Conservation (phyloP, 495 filamentous ascomycete genomes). For the Xylaria flabelliformis region DNA sequence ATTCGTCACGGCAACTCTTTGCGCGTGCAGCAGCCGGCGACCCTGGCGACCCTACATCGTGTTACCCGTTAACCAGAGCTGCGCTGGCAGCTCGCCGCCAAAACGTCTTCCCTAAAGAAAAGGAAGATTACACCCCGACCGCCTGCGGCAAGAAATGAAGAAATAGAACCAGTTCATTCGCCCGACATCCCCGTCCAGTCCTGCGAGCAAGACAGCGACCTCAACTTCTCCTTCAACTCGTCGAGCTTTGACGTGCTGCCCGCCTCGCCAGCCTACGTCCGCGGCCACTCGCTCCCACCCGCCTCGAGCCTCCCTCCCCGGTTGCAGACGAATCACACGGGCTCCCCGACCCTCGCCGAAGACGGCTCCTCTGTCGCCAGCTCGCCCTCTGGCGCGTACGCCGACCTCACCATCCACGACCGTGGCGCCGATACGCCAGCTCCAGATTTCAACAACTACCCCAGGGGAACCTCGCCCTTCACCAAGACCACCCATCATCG, state of each 20-base stretch:
- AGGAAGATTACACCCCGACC: constrained; percentile 73
- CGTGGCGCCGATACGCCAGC: constrained; percentile 56
- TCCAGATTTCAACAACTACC: constrained; percentile 30
- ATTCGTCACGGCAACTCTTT: neutral
- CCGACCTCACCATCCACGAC: constrained; percentile 72
- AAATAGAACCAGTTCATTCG: constrained; percentile 39
- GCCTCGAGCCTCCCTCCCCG: constrained; percentile 55
- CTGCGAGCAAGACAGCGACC: constrained; percentile 52
- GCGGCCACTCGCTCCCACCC: constrained; percentile 62
- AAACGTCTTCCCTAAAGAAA: constrained; percentile 91
- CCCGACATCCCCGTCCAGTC: constrained; percentile 56
- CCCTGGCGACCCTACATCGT: constrained; percentile 22
- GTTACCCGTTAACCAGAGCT: constrained; percentile 46
- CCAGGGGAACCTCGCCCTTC: constrained; percentile 50
- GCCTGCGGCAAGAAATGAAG: constrained; percentile 44
- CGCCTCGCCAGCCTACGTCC: constrained; percentile 62
- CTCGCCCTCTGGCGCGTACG: constrained; percentile 75
- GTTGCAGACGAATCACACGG: constrained; percentile 52
- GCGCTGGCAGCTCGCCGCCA: constrained; percentile 76
- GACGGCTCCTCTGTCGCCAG: constrained; percentile 64
- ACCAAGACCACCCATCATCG: constrained; percentile 49
- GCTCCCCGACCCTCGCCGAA: constrained; percentile 54
- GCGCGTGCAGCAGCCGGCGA: constrained; percentile 11
- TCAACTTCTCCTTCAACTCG: constrained; percentile 48
- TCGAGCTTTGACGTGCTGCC: constrained; percentile 46